A percentile compares a stretch with the other conserved stretches of the same genome.
phyloP scores from a whole-genome alignment of 2,329 filamentous ascomycete species.

The Ceratocystis diversiconidia region DNA sequence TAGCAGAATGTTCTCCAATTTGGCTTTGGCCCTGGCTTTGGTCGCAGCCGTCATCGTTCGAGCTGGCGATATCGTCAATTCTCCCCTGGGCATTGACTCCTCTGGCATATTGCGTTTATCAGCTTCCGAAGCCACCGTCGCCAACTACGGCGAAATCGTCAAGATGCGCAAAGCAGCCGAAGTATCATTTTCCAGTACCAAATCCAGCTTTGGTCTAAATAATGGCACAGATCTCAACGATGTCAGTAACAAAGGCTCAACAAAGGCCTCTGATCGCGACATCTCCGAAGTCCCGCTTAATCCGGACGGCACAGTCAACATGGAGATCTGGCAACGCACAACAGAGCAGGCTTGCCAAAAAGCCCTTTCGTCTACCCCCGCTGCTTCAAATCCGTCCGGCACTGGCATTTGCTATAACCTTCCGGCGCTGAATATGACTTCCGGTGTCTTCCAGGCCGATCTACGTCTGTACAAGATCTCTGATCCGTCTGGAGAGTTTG shows the following conservation, averaged over 20 bases:
- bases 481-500: slow-evolving; percentile 39
- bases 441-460: slow-evolving; percentile 63
- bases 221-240: slow-evolving; percentile 2
- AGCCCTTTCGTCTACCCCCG: slow-evolving; percentile 40
- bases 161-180: slow-evolving; percentile 10
- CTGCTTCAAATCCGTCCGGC: slow-evolving; percentile 58
- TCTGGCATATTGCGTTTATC: slow-evolving; percentile 13
- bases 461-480: slow-evolving; percentile 59
- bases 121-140: slow-evolving; percentile 15
- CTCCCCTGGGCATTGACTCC: slow-evolving; percentile 3
- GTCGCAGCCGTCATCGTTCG: slow-evolving; percentile 16
- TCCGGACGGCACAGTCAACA: slow-evolving; percentile 35
- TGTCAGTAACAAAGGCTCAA: slow-evolving; percentile 8
- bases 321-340: slow-evolving; percentile 40
- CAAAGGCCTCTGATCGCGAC: background rate
- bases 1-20: slow-evolving; percentile 17
- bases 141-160: slow-evolving; percentile 17
- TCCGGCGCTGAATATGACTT: slow-evolving; percentile 50
- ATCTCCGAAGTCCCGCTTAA: slow-evolving; percentile 25
- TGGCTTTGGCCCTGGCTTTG: slow-evolving; percentile 16
- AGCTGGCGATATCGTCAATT: slow-evolving; percentile 12
- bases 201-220: background rate
- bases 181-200: background rate
- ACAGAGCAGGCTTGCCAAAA: slow-evolving; percentile 45
- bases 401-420: slow-evolving; percentile 75